Evolutionary conservation across 2,329 filamentous ascomycete species (phyloP).

Genomic region (Colletotrichum chrysophilum): DNA sequence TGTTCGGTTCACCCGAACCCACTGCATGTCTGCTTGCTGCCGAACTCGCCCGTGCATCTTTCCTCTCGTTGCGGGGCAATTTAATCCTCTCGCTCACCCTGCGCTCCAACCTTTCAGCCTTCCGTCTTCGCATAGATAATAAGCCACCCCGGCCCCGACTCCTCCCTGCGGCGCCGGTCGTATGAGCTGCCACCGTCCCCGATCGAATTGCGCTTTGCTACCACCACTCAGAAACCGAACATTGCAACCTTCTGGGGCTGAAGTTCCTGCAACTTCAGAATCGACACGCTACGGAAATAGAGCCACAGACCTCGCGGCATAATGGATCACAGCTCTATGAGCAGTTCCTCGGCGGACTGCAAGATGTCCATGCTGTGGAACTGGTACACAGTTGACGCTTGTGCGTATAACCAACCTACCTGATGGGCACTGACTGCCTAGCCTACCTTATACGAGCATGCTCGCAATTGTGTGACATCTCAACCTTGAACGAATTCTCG

Average conservation of each 20-base stretch:
- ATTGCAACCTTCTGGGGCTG: background rate
- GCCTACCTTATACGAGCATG: background rate
- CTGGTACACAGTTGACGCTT: slow-evolving; percentile 46
- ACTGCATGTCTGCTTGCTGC: background rate
- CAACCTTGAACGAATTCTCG: background rate
- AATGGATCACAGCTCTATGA: slow-evolving; percentile 29
- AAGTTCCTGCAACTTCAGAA: background rate
- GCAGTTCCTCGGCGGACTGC: slow-evolving; percentile 28
- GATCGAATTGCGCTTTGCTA: background rate
- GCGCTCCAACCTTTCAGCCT: background rate
- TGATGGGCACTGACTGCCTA: background rate
- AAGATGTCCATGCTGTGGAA: slow-evolving; percentile 48
- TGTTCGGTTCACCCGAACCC: background rate
- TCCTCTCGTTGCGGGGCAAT: background rate
- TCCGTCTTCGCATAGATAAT: background rate
- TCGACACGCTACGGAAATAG: background rate
- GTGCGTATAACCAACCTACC: slow-evolving; percentile 25
- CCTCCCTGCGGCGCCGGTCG: background rate
- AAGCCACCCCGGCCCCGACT: background rate
- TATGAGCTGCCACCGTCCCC: background rate
- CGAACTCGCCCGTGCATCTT: background rate
- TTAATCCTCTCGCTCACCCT: background rate
- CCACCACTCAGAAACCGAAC: background rate
- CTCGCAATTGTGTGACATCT: background rate
- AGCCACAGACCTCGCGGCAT: background rate